A percentile compares a stretch with the other conserved stretches of the same genome.
phyloP scores from a whole-genome alignment of 2,329 filamentous ascomycete genomes.

The Cytospora chrysosperma region DNA sequence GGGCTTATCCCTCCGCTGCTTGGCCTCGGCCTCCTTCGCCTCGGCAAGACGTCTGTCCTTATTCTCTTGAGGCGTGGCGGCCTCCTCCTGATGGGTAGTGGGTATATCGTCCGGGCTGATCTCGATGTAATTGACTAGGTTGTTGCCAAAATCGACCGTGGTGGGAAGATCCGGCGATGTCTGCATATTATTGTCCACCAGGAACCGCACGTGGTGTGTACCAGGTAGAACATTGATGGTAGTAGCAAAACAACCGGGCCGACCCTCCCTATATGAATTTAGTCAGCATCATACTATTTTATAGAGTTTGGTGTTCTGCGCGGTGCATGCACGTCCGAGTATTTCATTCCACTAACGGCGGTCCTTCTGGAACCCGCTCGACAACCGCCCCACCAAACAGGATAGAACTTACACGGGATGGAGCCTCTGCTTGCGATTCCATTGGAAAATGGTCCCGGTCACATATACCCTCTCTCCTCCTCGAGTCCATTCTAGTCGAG shows the following conservation, averaged over 20 bases:
- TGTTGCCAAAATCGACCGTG: conserved; percentile 96
- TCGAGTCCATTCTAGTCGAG: conserved; percentile 79
- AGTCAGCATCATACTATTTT: conserved; percentile 19
- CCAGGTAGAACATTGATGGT: conserved; percentile 83
- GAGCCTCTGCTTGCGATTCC: conserved; percentile 91
- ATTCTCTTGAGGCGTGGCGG: conserved; percentile 31
- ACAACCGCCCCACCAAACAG: conserved; percentile 4
- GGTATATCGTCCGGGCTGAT: conserved; percentile 73
- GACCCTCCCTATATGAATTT: conserved; percentile 45
- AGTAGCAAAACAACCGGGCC: conserved; percentile 67
- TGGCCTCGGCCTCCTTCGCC: conserved; percentile 43
- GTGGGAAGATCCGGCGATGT: conserved; percentile 86
- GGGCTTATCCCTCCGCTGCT: conserved; percentile 52
- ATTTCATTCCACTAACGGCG: conserved; percentile 16
- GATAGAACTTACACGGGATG: conserved; percentile 71
- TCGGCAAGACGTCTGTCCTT: conserved; percentile 25
- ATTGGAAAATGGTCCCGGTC: conserved; percentile 95
- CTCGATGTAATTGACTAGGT: conserved; percentile 97
- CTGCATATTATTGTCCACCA: conserved; percentile 91
- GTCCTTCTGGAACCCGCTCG: conserved; percentile 7
- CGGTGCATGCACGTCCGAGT: conserved; percentile 9
- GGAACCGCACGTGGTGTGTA: conserved; percentile 94
- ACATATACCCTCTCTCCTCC: conserved; percentile 91
- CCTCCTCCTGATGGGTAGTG: conserved; percentile 32
- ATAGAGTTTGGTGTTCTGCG: conserved; percentile 9